Evolutionary conservation across 331 rosid species (phyloP).

Genomic region (Malus hybrid): DNA sequence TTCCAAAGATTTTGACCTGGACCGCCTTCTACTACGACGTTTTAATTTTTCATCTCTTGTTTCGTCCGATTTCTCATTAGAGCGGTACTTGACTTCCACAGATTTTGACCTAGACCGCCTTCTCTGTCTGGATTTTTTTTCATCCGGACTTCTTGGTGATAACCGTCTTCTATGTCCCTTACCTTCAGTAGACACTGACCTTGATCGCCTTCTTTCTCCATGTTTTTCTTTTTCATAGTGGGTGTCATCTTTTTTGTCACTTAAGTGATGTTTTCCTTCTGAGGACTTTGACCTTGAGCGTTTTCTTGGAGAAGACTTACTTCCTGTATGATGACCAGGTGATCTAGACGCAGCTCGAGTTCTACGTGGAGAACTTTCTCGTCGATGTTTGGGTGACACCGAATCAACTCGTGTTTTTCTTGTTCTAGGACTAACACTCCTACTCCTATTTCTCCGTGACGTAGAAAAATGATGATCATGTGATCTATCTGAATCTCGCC

Average conservation of each 20-base stretch:
- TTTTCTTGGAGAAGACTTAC: constrained; percentile 72
- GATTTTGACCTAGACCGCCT: constrained; percentile 77
- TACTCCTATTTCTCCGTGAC: constrained; percentile 47
- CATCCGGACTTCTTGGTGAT: constrained; percentile 58
- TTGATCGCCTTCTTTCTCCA: constrained; percentile 58
- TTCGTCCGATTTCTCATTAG: constrained; percentile 35
- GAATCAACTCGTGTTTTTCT: constrained; percentile 59
- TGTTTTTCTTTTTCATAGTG: constrained; percentile 47
- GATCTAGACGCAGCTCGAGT: constrained; percentile 57
- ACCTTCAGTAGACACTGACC: constrained; percentile 62
- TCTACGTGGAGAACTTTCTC: constrained; percentile 61
- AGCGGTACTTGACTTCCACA: constrained; percentile 45
- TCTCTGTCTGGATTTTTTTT: constrained; percentile 51
- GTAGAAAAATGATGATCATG: constrained; percentile 28
- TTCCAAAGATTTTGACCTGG: constrained; percentile 76
- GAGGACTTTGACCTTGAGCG: constrained; percentile 70
- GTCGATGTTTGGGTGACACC: constrained; percentile 57
- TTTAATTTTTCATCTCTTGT: constrained; percentile 39
- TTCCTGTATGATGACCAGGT: constrained; percentile 45
- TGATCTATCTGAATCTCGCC: constrained; percentile 62
- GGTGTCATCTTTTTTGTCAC: constrained; percentile 39
- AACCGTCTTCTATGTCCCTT: constrained; percentile 45
- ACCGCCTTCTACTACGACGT: constrained; percentile 54
- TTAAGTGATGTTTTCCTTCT: constrained; percentile 37
- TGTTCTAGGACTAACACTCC: constrained; percentile 56